Evolutionary conservation across 208 protist genomes (phyloP).

Genomic region (Wallacemonas sp.): DNA sequence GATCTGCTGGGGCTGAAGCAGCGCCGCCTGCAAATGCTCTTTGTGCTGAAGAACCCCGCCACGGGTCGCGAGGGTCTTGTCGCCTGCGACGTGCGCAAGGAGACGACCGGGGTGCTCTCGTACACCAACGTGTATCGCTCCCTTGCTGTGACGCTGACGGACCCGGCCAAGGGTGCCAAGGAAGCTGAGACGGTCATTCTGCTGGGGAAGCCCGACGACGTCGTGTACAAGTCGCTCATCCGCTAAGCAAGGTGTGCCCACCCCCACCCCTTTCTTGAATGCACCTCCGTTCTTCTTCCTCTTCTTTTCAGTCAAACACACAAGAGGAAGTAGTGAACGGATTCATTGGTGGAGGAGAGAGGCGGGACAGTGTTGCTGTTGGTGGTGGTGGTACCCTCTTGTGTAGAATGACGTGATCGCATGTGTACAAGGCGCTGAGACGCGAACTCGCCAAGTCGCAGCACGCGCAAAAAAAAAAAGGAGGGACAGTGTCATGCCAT

Average conservation of each 20-base stretch:
- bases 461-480: no score
- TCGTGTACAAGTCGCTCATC: constrained; percentile 70
- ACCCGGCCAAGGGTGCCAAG: constrained; percentile 34
- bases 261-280: no score
- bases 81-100: constrained; percentile 77
- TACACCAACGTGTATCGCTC: constrained; percentile 82
- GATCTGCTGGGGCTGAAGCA: constrained; percentile 83
- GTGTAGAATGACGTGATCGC: no score
- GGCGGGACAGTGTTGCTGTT: no score
- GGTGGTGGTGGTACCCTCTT: no score
- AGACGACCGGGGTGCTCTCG: constrained; percentile 67
- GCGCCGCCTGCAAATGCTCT: constrained; percentile 85
- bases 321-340: no score
- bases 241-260: constrained; percentile 20
- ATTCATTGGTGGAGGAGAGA: no score
- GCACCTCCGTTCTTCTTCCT: no score
- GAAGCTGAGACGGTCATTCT: constrained; percentile 73
- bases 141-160: constrained; percentile 73
- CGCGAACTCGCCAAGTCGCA: no score
- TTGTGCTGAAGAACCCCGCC: constrained; percentile 73
- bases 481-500: no score
- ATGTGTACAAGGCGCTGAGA: no score
- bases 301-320: no score
- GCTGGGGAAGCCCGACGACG: constrained; percentile 84
- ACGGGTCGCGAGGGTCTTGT: constrained; percentile 77